phyloP scores from a whole-genome alignment of 208 protist species.

The Kentomonas sorsogonicus region DNA sequence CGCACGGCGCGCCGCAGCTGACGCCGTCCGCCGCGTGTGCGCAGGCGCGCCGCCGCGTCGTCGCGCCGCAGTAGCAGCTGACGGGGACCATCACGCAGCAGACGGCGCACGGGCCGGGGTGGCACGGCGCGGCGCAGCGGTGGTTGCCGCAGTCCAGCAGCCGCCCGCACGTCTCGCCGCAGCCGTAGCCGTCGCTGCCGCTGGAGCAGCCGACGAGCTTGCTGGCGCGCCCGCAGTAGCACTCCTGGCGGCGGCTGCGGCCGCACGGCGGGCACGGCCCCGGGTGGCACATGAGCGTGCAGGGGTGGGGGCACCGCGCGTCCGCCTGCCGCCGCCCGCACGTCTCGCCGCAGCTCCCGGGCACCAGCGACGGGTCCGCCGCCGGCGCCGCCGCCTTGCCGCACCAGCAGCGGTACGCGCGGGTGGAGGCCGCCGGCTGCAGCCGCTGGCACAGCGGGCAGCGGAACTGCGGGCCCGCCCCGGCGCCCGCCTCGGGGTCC shows the following conservation, averaged over 20 bases:
- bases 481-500: not conserved
- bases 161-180: conserved; percentile 62
- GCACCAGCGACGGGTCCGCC: conserved; percentile 60
- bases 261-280: conserved; percentile 71
- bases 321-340: conserved; percentile 56
- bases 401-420: conserved; percentile 68
- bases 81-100: conserved; percentile 57
- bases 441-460: conserved; percentile 69
- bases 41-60: conserved; percentile 31
- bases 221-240: conserved; percentile 73
- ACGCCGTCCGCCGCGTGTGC: conserved; percentile 45
- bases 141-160: conserved; percentile 76
- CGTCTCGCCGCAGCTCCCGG: conserved; percentile 68
- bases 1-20: conserved; percentile 38
- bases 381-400: conserved; percentile 53
- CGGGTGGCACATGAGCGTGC: conserved; percentile 76
- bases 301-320: conserved; percentile 56
- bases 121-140: conserved; percentile 73
- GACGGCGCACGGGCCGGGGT: conserved; percentile 77
- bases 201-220: conserved; percentile 75
- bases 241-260: conserved; percentile 49
- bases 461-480: conserved; percentile 42
- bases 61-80: conserved; percentile 87
- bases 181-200: conserved; percentile 63
- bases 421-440: conserved; percentile 13